A percentile compares a stretch with the other conserved stretches of the same genome.
These are phyloP conservation scores for Cordyceps javanica DNA, from an alignment of 2,329 filamentous ascomycete species.

Conservation along the genomic window DNA sequence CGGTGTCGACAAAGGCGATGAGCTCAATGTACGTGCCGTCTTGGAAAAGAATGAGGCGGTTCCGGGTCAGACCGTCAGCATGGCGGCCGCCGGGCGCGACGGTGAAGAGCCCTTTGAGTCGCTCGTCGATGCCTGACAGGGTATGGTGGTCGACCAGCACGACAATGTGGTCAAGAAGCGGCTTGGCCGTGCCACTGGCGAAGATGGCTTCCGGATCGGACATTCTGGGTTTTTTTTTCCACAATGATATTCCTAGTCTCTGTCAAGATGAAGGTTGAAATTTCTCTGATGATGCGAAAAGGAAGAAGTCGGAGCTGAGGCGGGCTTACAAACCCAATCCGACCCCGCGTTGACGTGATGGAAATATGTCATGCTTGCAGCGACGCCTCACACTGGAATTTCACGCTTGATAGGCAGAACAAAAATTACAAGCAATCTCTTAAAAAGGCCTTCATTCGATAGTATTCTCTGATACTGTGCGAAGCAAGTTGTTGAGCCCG, in stretches of 20 bases:
- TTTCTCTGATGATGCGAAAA: not conserved
- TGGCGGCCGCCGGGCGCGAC: constrained; percentile 56
- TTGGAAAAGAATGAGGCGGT: constrained; percentile 54
- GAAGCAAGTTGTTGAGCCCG: no score
- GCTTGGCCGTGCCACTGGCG: not conserved
- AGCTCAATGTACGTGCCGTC: constrained; percentile 64
- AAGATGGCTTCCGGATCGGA: not conserved
- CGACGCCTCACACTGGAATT: not conserved
- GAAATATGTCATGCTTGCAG: not conserved
- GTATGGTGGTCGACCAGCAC: constrained; percentile 51
- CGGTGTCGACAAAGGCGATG: constrained; percentile 51
- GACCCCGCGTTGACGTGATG: constrained; percentile 10
- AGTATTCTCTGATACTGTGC: no score
- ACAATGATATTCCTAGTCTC: not conserved
- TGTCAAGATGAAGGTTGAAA: not conserved
- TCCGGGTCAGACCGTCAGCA: constrained; percentile 53
- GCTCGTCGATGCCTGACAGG: constrained; percentile 40
- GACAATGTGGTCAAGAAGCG: constrained; percentile 56
- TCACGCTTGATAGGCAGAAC: no score
- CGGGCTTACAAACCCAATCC: not conserved
- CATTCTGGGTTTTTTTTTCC: not conserved
- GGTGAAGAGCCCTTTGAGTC: constrained; percentile 48
- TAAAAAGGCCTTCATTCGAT: no score
- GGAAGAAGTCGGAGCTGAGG: not conserved
- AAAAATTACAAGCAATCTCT: no score